A percentile compares a stretch with the other conserved stretches of the same genome.
These are phyloP conservation scores for Willaertia magna DNA, from an alignment of 208 protist genomes.

Conservation along the genomic window DNA sequence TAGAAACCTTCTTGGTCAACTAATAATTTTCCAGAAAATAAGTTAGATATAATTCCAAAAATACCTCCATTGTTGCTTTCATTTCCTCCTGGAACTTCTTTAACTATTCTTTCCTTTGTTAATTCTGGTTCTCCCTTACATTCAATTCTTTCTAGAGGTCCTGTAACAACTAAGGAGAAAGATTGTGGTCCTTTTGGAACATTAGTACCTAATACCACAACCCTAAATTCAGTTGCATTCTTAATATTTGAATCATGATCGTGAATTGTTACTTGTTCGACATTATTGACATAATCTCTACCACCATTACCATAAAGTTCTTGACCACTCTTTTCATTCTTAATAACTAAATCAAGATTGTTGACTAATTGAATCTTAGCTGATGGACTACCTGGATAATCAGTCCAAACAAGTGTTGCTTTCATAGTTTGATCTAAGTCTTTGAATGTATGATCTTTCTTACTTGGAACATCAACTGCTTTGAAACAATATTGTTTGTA, in stretches of 20 bases:
- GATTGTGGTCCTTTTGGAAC: constrained; percentile 9
- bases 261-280: not conserved
- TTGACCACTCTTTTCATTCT: not conserved
- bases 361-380: not conserved
- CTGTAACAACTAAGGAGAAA: constrained; percentile 2
- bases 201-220: not conserved
- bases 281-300: constrained; percentile 5
- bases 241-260: not conserved
- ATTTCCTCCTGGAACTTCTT: not conserved
- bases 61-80: no score
- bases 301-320: not conserved
- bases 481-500: constrained; percentile 6
- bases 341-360: not conserved
- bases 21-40: no score
- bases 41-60: no score
- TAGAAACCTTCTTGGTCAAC: no score
- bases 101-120: not conserved
- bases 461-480: not conserved
- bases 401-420: constrained; percentile 62
- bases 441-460: not conserved
- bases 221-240: not conserved
- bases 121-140: not conserved
- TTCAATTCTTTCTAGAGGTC: not conserved
- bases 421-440: constrained; percentile 26
- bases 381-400: constrained; percentile 34